These are phyloP conservation scores for Triglochin maritima DNA, from an alignment of 106 monocot species.

Conservation along the genomic window DNA sequence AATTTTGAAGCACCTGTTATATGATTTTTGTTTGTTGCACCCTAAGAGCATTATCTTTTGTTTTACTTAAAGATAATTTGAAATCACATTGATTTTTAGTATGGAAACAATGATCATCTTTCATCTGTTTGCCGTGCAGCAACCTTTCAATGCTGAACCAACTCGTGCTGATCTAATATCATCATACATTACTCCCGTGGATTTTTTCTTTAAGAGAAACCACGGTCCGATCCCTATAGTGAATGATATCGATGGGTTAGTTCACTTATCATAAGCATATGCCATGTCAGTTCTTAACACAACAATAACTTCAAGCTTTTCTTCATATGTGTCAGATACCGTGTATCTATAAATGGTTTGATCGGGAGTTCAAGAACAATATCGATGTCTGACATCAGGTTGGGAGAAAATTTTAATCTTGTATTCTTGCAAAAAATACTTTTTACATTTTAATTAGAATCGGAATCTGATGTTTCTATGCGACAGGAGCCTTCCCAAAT, in stretches of 20 bases:
- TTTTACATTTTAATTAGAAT: background rate
- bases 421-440: too few species aligned
- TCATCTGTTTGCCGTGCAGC: slow-evolving; percentile 19
- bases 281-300: too few species aligned
- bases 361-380: slow-evolving; percentile 47
- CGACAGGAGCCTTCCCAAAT: slow-evolving; percentile 85
- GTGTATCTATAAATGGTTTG: slow-evolving; percentile 53
- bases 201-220: slow-evolving; percentile 97
- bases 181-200: slow-evolving; percentile 77
- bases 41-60: background rate
- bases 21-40: background rate
- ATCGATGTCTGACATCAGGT: slow-evolving; percentile 59
- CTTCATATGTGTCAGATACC: slow-evolving; percentile 39
- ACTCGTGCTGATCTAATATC: slow-evolving; percentile 47
- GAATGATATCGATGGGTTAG: slow-evolving; percentile 57
- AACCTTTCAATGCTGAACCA: slow-evolving; percentile 99
- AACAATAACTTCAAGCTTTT: background rate
- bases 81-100: too few species aligned
- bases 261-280: background rate
- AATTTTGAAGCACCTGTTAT: background rate
- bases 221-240: slow-evolving; percentile 96
- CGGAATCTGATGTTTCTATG: slow-evolving; percentile 5
- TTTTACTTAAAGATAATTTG: too few species aligned
- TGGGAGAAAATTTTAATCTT: background rate
- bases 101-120: too few species aligned